These are phyloP conservation scores for Dryas integrifolia DNA, from an alignment of 331 rosid genomes.

Conservation along the genomic window DNA sequence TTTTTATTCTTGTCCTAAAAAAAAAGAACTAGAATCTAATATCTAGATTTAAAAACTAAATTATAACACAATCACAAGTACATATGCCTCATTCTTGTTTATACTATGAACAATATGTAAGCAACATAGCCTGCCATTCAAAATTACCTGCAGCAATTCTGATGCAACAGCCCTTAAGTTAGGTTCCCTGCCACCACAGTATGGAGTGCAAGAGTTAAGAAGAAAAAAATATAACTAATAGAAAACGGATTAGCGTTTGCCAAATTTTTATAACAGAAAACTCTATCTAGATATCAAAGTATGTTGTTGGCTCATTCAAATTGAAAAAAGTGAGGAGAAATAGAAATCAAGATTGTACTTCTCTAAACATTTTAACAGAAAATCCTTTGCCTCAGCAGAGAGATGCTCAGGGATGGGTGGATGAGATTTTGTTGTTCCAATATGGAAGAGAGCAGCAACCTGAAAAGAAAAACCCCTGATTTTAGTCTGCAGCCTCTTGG, in stretches of 20 bases:
- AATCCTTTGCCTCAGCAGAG: conserved; percentile 67
- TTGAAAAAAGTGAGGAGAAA: not conserved
- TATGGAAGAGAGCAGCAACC: conserved; percentile 62
- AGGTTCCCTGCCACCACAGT: conserved; percentile 75
- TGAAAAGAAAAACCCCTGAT: conserved; percentile 32
- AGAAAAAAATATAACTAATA: not conserved
- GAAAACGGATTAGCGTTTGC: not conserved
- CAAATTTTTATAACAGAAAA: not conserved
- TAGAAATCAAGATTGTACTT: conserved; percentile 39
- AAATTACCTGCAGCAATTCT: conserved; percentile 65
- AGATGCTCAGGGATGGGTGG: conserved; percentile 87
- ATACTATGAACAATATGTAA: not conserved
- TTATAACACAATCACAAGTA: not conserved
- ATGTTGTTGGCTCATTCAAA: not conserved
- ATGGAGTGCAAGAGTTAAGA: conserved; percentile 25
- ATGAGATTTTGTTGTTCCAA: conserved; percentile 65
- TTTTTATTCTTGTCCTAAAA: not conserved
- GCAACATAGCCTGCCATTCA: conserved; percentile 16
- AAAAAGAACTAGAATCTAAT: not conserved
- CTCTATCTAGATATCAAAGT: not conserved
- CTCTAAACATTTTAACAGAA: conserved; percentile 66
- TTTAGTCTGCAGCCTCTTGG: conserved; percentile 26
- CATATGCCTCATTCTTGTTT: not conserved
- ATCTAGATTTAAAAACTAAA: not conserved
- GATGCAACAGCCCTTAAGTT: conserved; percentile 67